Conservation (phyloP, 192 early-diverging fungal species). For the Coemansia sp. region DNA sequence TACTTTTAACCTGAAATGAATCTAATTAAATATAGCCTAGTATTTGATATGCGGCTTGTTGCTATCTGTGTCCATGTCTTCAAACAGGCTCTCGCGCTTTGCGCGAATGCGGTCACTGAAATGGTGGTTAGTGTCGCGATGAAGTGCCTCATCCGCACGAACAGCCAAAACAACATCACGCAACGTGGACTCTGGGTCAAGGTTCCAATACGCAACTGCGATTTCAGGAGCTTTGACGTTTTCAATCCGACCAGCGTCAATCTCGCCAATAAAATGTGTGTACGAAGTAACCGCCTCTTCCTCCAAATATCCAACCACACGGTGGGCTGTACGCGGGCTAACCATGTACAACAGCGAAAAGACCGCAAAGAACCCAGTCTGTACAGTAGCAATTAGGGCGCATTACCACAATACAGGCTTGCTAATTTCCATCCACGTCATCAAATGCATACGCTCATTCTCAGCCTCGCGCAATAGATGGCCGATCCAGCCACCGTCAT, state of each 20-base stretch:
- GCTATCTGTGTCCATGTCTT: conserved; percentile 35
- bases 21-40: conserved; percentile 1
- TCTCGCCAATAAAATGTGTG: conserved; percentile 81
- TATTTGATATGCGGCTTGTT: conserved; percentile 40
- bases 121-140: conserved; percentile 90
- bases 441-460: conserved; percentile 77
- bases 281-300: conserved; percentile 93
- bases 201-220: conserved; percentile 83
- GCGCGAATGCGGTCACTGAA: conserved; percentile 69
- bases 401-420: conserved; percentile 65
- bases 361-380: conserved; percentile 88
- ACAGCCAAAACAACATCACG: conserved; percentile 86
- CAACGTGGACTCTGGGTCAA: conserved; percentile 66
- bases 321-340: conserved; percentile 78
- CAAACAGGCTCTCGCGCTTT: conserved; percentile 55
- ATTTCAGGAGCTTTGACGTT: conserved; percentile 80
- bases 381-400: conserved; percentile 67
- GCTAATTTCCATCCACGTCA: conserved; percentile 77
- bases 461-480: conserved; percentile 91
- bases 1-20: background rate
- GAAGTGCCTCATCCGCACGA: conserved; percentile 84
- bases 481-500: conserved; percentile 90
- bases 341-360: conserved; percentile 87
- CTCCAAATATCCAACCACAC: conserved; percentile 90
- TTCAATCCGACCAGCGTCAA: conserved; percentile 70